A percentile compares a stretch with the other conserved stretches of the same genome.
phyloP scores from a whole-genome alignment of 2,329 filamentous ascomycete species.

The Oidium heveae region DNA sequence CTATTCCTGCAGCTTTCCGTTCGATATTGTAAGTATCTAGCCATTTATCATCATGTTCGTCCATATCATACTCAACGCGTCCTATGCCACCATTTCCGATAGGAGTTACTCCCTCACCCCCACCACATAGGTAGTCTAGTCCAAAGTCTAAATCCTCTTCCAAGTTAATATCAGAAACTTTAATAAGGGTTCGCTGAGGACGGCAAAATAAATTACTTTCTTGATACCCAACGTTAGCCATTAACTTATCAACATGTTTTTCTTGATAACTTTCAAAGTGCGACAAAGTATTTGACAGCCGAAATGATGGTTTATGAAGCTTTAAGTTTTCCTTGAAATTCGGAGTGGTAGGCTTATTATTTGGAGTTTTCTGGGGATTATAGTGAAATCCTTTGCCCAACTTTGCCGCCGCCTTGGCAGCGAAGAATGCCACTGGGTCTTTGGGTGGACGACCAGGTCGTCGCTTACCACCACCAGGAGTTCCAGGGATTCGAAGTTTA shows the following conservation, averaged over 20 bases:
- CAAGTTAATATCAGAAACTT: slow-evolving; percentile 30
- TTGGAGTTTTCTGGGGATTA: slow-evolving; percentile 26
- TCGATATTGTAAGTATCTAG: slow-evolving; percentile 59
- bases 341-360: slow-evolving; percentile 33
- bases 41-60: slow-evolving; percentile 97
- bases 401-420: slow-evolving; percentile 18
- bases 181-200: slow-evolving; percentile 46
- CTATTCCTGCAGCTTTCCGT: slow-evolving; percentile 47
- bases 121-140: slow-evolving; percentile 20
- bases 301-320: slow-evolving; percentile 49
- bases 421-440: slow-evolving; percentile 31
- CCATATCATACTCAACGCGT: slow-evolving; percentile 96
- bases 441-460: slow-evolving; percentile 40
- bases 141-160: slow-evolving; percentile 32
- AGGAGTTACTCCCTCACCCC: slow-evolving; percentile 29
- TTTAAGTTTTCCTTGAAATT: slow-evolving; percentile 63
- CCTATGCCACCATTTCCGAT: slow-evolving; percentile 32
- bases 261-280: slow-evolving; percentile 70
- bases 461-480: slow-evolving; percentile 21
- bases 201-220: slow-evolving; percentile 75
- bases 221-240: slow-evolving; percentile 90
- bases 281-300: slow-evolving; percentile 53
- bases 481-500: slow-evolving; percentile 15
- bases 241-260: slow-evolving; percentile 83
- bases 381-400: slow-evolving; percentile 5